Percentiles rank a stretch among this genome's conserved stretches.
phyloP scores from a whole-genome alignment of 164 flowering plant species.

The Tetrastigma voinierianum region DNA sequence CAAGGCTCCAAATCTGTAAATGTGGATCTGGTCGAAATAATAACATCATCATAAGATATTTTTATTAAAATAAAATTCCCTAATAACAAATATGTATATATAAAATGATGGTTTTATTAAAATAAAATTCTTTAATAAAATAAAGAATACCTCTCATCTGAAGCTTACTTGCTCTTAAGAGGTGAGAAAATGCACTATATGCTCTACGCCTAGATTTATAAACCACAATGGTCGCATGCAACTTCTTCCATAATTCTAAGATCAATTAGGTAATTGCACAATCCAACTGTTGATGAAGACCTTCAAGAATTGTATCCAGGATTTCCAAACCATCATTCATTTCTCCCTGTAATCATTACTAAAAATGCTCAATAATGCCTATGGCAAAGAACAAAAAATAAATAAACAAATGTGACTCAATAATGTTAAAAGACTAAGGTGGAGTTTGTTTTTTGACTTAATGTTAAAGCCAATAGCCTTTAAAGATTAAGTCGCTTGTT shows the following conservation, averaged over 20 bases:
- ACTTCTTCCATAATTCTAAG: background rate
- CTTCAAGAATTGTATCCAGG: background rate
- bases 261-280: conserved; percentile 1
- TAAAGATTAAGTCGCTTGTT: too few species aligned
- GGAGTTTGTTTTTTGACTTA: too few species aligned
- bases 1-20: too few species aligned
- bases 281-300: conserved; percentile 4
- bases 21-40: too few species aligned
- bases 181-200: background rate
- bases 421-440: background rate
- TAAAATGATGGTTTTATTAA: background rate
- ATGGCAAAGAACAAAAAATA: background rate
- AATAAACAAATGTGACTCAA: background rate
- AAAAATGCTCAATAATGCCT: background rate
- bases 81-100: too few species aligned
- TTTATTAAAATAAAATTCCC: too few species aligned
- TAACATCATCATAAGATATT: too few species aligned
- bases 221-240: background rate
- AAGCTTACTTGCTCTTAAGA: background rate
- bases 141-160: background rate
- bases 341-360: background rate
- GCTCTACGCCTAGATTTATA: background rate
- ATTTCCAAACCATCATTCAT: conserved; percentile 8
- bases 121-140: background rate
- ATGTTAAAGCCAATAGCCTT: too few species aligned